A percentile compares a stretch with the other conserved stretches of the same genome.
Conservation (phyloP, 306 rosid species). For the Cicer arietinum region DNA sequence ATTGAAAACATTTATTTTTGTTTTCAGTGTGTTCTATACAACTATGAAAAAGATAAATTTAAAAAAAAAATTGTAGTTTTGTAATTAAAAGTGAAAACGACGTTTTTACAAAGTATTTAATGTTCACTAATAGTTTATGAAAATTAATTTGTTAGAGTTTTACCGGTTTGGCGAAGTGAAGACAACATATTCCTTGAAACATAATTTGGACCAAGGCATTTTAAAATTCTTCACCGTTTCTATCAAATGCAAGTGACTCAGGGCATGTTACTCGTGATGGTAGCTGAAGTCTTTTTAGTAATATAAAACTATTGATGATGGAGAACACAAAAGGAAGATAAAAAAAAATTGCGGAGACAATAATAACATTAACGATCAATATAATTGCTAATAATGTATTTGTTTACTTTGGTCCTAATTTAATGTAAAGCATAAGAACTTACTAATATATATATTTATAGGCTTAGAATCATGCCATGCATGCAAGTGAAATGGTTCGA, state of each 20-base stretch:
- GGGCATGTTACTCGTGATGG: constrained; percentile 50
- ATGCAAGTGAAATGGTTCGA: neutral
- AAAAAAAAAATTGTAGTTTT: too few species aligned
- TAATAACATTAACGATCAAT: constrained; percentile 5
- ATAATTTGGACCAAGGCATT: neutral
- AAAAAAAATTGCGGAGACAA: neutral
- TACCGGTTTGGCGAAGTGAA: constrained; percentile 52
- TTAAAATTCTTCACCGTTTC: constrained; percentile 38
- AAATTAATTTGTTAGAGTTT: neutral
- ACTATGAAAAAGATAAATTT: too few species aligned
- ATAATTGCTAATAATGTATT: neutral
- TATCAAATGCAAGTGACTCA: constrained; percentile 51
- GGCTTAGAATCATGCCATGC: neutral
- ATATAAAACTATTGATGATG: constrained; percentile 38
- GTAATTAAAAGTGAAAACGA: neutral
- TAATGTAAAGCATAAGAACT: neutral
- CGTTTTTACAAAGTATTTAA: too few species aligned
- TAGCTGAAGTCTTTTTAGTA: constrained; percentile 37
- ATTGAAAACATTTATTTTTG: too few species aligned
- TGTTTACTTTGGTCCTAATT: neutral
- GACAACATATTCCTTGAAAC: constrained; percentile 48
- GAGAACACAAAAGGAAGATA: constrained; percentile 37
- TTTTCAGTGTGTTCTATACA: too few species aligned
- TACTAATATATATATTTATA: neutral
- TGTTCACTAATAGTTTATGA: too few species aligned